These are phyloP conservation scores for Leishmania turanica DNA, from an alignment of 208 protist species.

Conservation along the genomic window DNA sequence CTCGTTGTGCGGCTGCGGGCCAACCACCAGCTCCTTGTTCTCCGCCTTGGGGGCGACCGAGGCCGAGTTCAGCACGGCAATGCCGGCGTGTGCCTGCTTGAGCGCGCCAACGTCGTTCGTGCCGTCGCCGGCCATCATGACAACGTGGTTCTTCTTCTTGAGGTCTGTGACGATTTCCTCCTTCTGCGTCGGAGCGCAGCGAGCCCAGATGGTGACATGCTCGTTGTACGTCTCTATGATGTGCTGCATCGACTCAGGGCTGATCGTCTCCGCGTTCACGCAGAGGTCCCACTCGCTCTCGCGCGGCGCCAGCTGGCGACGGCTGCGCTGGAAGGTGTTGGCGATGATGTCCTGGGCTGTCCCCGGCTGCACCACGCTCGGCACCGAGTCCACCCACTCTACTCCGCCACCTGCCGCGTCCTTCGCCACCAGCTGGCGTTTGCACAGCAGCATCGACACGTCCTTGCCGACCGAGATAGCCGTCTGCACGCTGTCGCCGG, in stretches of 20 bases:
- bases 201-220: conserved; percentile 89
- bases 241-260: conserved; percentile 29
- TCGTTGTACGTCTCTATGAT: conserved; percentile 79
- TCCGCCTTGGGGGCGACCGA: conserved; percentile 45
- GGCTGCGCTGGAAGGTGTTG: conserved; percentile 65
- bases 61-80: conserved; percentile 94
- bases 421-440: conserved; percentile 64
- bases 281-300: conserved; percentile 84
- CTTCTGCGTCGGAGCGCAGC: conserved; percentile 91
- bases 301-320: conserved; percentile 34
- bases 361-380: conserved; percentile 33
- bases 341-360: conserved; percentile 37
- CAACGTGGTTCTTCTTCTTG: conserved; percentile 84
- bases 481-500: conserved; percentile 98
- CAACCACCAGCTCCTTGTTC: conserved; percentile 34
- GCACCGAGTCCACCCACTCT: conserved; percentile 71
- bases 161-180: conserved; percentile 89
- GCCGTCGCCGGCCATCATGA: conserved; percentile 94
- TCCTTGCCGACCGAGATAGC: conserved; percentile 96
- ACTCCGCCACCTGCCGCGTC: conserved; percentile 25
- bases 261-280: conserved; percentile 78
- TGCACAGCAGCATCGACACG: conserved; percentile 81
- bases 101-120: conserved; percentile 99
- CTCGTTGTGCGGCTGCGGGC: conserved; percentile 88
- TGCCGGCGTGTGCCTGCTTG: conserved; percentile 98